Evolutionary conservation across 495 filamentous ascomycete genomes (phyloP).

Genomic region (Neurospora hispaniola): DNA sequence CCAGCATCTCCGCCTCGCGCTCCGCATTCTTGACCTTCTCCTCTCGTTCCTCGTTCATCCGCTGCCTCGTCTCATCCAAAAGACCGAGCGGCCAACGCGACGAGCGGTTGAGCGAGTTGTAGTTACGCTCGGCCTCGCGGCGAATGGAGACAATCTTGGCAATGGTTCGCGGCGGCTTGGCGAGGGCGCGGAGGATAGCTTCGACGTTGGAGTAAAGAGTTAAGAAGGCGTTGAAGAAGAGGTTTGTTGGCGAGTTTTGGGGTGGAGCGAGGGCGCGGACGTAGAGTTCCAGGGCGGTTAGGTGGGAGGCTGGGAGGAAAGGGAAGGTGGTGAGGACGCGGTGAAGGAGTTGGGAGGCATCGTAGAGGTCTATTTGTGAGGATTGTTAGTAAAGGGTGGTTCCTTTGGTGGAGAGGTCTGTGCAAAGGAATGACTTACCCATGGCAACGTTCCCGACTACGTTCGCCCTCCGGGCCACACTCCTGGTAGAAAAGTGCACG

Average conservation of each 20-base stretch:
- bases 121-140: slow-evolving; percentile 61
- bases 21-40: slow-evolving; percentile 57
- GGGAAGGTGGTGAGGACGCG: slow-evolving; percentile 45
- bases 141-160: slow-evolving; percentile 52
- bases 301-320: slow-evolving; percentile 58
- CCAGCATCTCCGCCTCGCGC: slow-evolving; percentile 53
- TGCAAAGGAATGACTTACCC: slow-evolving; percentile 35
- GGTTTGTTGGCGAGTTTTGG: slow-evolving; percentile 60
- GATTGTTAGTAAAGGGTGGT: slow-evolving; percentile 21
- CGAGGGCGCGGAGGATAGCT: slow-evolving; percentile 69
- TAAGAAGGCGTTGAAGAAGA: slow-evolving; percentile 64
- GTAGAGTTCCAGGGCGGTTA: slow-evolving; percentile 63
- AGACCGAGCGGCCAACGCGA: slow-evolving; percentile 72
- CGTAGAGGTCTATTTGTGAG: slow-evolving; percentile 47
- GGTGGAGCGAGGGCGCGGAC: slow-evolving; percentile 53
- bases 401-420: slow-evolving; percentile 16
- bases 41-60: slow-evolving; percentile 67
- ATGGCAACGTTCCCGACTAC: slow-evolving; percentile 41
- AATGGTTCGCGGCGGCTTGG: slow-evolving; percentile 72
- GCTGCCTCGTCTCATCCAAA: slow-evolving; percentile 80
- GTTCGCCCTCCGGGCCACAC: slow-evolving; percentile 61
- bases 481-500: slow-evolving; percentile 71
- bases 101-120: slow-evolving; percentile 58
- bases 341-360: slow-evolving; percentile 52
- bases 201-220: slow-evolving; percentile 67